Conservation (phyloP, 2,329 filamentous ascomycete genomes). For the Aspergillus sp. region DNA sequence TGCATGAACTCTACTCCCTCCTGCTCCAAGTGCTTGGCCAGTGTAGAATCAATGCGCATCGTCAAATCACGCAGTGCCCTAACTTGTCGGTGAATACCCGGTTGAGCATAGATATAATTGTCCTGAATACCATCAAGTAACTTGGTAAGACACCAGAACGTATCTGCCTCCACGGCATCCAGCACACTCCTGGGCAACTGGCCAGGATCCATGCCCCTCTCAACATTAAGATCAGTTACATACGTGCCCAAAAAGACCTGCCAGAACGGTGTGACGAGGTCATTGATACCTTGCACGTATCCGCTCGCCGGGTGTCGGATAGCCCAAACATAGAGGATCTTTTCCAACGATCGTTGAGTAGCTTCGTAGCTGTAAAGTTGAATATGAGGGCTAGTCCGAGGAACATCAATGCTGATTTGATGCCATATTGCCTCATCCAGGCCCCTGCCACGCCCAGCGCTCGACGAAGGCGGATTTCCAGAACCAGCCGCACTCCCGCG, state of each 20-base stretch:
- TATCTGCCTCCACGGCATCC: constrained; percentile 95
- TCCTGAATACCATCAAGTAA: constrained; percentile 98
- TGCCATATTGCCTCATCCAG: constrained; percentile 98
- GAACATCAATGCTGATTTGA: constrained; percentile 98
- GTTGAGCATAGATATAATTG: constrained; percentile 97
- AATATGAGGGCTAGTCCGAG: constrained; percentile 92
- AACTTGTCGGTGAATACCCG: constrained; percentile 93
- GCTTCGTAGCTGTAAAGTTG: constrained; percentile 94
- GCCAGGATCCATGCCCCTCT: constrained; percentile 93
- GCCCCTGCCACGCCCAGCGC: constrained; percentile 65
- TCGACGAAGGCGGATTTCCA: constrained; percentile 44
- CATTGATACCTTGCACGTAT: constrained; percentile 98
- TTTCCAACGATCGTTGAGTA: constrained; percentile 88
- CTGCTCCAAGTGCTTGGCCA: constrained; percentile 85
- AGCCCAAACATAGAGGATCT: constrained; percentile 96
- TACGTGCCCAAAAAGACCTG: constrained; percentile 95
- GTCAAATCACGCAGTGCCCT: constrained; percentile 85
- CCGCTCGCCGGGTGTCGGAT: constrained; percentile 96
- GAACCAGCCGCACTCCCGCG: constrained; percentile 50
- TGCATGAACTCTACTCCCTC: constrained; percentile 98
- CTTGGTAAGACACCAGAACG: constrained; percentile 98
- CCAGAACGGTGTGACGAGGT: constrained; percentile 96
- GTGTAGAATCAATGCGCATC: constrained; percentile 77
- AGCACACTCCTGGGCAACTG: constrained; percentile 87
- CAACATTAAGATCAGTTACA: constrained; percentile 89